A percentile compares a stretch with the other conserved stretches of the same genome.
phyloP scores from a whole-genome alignment of 257 asterid genomes.

The Solanum habrochaites region DNA sequence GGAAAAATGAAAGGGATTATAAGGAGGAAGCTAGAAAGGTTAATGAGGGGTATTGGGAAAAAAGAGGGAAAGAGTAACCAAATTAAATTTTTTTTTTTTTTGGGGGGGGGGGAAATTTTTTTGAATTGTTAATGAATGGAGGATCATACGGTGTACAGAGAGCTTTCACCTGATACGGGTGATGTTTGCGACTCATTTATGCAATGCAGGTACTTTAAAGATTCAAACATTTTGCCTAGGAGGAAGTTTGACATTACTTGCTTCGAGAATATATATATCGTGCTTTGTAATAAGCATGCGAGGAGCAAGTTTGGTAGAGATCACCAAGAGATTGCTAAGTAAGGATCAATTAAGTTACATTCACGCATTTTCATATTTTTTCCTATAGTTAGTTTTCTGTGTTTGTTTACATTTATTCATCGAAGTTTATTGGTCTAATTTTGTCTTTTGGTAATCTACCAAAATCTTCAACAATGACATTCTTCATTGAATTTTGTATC shows the following conservation, averaged over 20 bases:
- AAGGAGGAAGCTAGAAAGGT: neutral
- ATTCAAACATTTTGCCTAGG: neutral
- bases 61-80: neutral
- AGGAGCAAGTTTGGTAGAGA: neutral
- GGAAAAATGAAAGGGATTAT: neutral
- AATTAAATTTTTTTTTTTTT: no score
- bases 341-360: neutral
- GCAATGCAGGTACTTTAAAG: neutral
- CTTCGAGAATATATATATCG: neutral
- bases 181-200: no score
- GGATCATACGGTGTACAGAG: neutral
- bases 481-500: neutral
- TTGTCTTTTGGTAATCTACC: neutral
- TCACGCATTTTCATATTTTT: neutral
- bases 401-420: neutral
- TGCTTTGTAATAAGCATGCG: neutral
- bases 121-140: conserved; percentile 15
- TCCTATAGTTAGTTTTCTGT: neutral
- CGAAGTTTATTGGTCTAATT: neutral
- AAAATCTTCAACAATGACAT: neutral
- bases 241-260: neutral
- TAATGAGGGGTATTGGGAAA: neutral
- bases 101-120: no score
- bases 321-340: neutral
- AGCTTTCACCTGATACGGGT: neutral